Base-by-base conservation (phyloP, 495 filamentous ascomycete species). In the Neurospora sp. region DNA sequence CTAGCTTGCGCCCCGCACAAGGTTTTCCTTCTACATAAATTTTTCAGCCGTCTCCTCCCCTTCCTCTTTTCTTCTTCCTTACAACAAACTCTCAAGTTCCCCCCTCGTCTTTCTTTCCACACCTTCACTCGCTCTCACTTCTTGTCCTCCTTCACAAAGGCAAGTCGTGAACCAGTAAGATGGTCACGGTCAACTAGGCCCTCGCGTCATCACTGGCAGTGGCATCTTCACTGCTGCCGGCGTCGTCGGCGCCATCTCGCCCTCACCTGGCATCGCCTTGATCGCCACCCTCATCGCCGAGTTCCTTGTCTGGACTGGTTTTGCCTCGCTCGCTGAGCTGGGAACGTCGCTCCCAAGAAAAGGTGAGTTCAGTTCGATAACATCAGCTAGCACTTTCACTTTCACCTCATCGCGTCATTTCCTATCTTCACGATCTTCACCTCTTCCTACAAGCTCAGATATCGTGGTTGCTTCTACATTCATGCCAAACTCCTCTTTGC, bases 301-400 rank as follows among this genome's bases (percentile, higher is more conserved):
- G 0, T 74, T 86, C 1, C 79, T 89, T n/a, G 87, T 86, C 0
- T 89, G 86, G 87, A 84, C 86, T 0, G 87, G 87, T 8, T 87
- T 86, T 2, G 81, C 79, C 20, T 86, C 85, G 16, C 80, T 88
- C 75, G 85, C 86, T 0, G 87, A 88, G 79, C 76, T 89, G 16
- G 87, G 87, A 37, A 85, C 85, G 5, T 84, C 85, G 0, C 86
- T 89, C 69, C 86, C 85, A 0, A 82, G 80, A 40, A 82, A 84
- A 69, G 83, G 84, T 79, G 42, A 70, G 80, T 76, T 17, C 8
- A 22, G 9, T 35, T 35, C 27, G 27, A 17, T 8, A 61, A 17
- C 14, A 61, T 35, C 12, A 35, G 2, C 14, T 61, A 17, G 1
- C 27, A 16, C 27, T 31, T 14, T 61, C 53, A 35, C 6, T 22